Conservation (phyloP, 768 basidiomycete species). For the Xerocomellus chrysenteron region DNA sequence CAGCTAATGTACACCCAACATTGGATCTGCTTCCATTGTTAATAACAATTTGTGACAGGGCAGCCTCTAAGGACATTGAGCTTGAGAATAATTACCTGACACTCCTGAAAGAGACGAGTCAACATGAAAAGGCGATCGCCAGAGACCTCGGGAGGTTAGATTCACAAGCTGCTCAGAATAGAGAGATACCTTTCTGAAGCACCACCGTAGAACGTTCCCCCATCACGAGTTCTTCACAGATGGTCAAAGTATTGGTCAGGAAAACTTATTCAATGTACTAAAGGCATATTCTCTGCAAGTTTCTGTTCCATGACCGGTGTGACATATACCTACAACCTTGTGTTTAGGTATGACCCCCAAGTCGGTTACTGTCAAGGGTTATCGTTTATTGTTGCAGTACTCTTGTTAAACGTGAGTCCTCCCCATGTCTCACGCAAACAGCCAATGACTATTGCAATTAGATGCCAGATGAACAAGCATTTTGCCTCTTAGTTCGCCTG, state of each 20-base stretch:
- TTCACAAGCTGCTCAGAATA: background rate
- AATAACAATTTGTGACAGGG: constrained; percentile 47
- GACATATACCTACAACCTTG: constrained; percentile 4
- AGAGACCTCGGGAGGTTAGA: constrained; percentile 83
- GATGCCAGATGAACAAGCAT: constrained; percentile 99
- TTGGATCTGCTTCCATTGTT: constrained; percentile 6
- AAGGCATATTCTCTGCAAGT: constrained; percentile 94
- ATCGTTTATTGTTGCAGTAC: constrained; percentile 92
- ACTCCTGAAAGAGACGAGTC: constrained; percentile 77
- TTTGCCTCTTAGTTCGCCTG: constrained; percentile 88
- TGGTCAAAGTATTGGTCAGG: constrained; percentile 92
- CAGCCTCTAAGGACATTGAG: constrained; percentile 88
- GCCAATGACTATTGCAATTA: constrained; percentile 29
- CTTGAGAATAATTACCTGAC: constrained; percentile 81
- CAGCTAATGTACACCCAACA: constrained; percentile 73
- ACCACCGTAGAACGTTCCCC: constrained; percentile 77
- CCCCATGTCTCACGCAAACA: background rate
- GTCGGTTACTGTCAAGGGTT: constrained; percentile 98
- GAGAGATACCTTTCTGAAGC: constrained; percentile 11
- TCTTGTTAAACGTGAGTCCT: constrained; percentile 79
- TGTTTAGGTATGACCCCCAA: constrained; percentile 75
- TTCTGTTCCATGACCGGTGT: background rate
- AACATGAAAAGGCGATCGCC: constrained; percentile 92
- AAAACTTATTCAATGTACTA: constrained; percentile 95
- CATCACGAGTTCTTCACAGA: constrained; percentile 96